Percentiles rank a stretch among this genome's conserved stretches.
Evolutionary conservation across 305 asterid species (phyloP).

Genomic region (Solanum hybrid): DNA sequence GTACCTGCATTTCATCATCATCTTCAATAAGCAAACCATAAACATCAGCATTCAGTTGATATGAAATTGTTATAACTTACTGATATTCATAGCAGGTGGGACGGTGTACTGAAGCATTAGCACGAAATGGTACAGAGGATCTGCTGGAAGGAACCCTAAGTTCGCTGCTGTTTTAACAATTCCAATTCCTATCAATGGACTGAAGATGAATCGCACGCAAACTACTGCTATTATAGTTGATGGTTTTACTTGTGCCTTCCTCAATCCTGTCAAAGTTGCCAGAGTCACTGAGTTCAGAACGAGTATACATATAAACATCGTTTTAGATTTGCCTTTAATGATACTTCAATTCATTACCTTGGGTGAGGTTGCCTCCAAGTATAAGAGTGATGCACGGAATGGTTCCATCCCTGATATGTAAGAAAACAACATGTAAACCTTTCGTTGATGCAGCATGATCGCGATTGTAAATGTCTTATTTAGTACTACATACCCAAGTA

Average conservation of each 20-base stretch:
- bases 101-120: slow-evolving; percentile 68
- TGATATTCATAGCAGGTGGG: slow-evolving; percentile 88
- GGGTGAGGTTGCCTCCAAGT: slow-evolving; percentile 75
- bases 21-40: neutral
- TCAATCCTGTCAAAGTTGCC: slow-evolving; percentile 38
- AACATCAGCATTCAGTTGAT: neutral
- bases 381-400: slow-evolving; percentile 78
- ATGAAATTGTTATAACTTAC: slow-evolving; percentile 11
- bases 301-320: neutral
- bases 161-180: slow-evolving; percentile 46
- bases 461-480: neutral
- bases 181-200: slow-evolving; percentile 59
- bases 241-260: slow-evolving; percentile 40
- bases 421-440: neutral
- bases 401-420: slow-evolving; percentile 49
- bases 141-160: slow-evolving; percentile 64
- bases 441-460: neutral
- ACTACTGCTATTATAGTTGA: slow-evolving; percentile 35
- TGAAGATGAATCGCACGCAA: slow-evolving; percentile 45
- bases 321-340: neutral
- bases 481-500: slow-evolving; percentile 43
- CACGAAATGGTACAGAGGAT: slow-evolving; percentile 74
- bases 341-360: slow-evolving; percentile 36
- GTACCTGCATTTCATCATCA: slow-evolving; percentile 40
- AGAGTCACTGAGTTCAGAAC: neutral